These are phyloP conservation scores for Heimioporus sp. DNA, from an alignment of 768 basidiomycete genomes.

Conservation along the genomic window DNA sequence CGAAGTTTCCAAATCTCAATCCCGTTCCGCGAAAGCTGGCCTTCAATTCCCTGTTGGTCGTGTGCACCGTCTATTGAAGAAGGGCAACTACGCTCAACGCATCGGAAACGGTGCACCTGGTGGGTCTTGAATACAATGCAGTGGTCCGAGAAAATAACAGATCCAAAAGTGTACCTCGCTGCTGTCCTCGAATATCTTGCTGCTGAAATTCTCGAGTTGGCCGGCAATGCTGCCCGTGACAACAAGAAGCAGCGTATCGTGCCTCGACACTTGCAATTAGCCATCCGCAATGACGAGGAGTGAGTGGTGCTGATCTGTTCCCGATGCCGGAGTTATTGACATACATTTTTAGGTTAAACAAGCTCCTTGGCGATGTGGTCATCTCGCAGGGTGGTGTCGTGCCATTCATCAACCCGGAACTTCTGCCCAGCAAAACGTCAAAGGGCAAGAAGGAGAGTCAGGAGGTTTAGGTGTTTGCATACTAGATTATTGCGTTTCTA, in stretches of 20 bases:
- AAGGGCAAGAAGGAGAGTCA: constrained; percentile 53
- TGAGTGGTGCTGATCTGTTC: constrained; percentile 5
- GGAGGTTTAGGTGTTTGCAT: constrained; percentile 35
- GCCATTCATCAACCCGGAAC: constrained; percentile 49
- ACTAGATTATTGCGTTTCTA: constrained; percentile 16
- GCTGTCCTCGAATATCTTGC: constrained; percentile 62
- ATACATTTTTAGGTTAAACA: constrained; percentile 30
- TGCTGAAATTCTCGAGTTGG: constrained; percentile 62
- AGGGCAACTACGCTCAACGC: constrained; percentile 56
- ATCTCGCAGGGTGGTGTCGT: constrained; percentile 65
- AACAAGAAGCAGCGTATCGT: constrained; percentile 64
- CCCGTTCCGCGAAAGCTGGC: constrained; percentile 41
- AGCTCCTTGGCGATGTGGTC: constrained; percentile 45
- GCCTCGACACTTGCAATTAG: constrained; percentile 63
- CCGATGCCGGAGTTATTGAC: neutral
- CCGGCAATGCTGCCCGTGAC: constrained; percentile 54
- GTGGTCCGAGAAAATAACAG: neutral
- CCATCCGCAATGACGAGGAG: constrained; percentile 64
- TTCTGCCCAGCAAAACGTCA: constrained; percentile 50
- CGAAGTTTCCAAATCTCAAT: constrained; percentile 33
- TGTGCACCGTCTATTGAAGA: constrained; percentile 58
- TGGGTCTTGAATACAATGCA: constrained; percentile 9
- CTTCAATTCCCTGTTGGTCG: constrained; percentile 57
- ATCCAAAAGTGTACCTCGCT: constrained; percentile 50
- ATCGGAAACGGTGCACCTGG: constrained; percentile 55